A percentile compares a stretch with the other conserved stretches of the same genome.
Evolutionary conservation across 1,284 basidiomycete genomes (phyloP).

Genomic region (Melampsora americana): DNA sequence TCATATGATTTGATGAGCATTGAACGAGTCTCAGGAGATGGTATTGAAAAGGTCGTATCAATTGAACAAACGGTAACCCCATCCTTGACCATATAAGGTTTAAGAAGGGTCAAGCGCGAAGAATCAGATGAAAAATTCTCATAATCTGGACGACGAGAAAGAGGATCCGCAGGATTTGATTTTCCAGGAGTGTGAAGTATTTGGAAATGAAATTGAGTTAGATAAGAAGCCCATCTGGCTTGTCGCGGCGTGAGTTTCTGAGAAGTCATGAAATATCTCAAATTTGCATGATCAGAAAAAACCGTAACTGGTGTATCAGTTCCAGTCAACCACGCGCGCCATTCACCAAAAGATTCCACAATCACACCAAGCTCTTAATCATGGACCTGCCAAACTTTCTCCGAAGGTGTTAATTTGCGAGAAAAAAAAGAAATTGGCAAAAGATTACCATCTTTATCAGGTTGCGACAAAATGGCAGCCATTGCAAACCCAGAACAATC

Average conservation of each 20-base stretch:
- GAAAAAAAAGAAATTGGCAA: conserved; percentile 25
- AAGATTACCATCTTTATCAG: not conserved
- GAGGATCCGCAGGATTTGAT: conserved; percentile 1
- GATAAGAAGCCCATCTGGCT: conserved; percentile 6
- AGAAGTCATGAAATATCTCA: too few relatives aligned
- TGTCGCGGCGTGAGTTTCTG: conserved; percentile 7
- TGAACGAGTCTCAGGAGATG: not conserved
- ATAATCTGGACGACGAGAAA: not conserved
- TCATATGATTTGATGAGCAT: not conserved
- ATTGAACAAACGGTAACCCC: not conserved
- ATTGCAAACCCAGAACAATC: conserved; percentile 25
- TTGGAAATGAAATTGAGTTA: conserved; percentile 12
- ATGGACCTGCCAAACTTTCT: too few relatives aligned
- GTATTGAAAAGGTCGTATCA: not conserved
- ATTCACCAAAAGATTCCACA: conserved; percentile 18
- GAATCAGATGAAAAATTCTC: not conserved
- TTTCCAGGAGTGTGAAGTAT: conserved; percentile 9
- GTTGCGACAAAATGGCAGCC: conserved; percentile 22
- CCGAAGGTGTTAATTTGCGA: conserved; percentile 1
- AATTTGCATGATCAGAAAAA: conserved; percentile 38
- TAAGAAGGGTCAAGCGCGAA: not conserved
- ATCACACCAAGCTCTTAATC: conserved; percentile 7
- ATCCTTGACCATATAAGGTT: not conserved
- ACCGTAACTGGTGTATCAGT: conserved; percentile 1
- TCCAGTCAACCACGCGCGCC: conserved; percentile 17